A percentile compares a stretch with the other conserved stretches of the same genome.
These are phyloP conservation scores for Lachnellula subtilissima DNA, from an alignment of 2,329 filamentous ascomycete genomes.

Conservation along the genomic window DNA sequence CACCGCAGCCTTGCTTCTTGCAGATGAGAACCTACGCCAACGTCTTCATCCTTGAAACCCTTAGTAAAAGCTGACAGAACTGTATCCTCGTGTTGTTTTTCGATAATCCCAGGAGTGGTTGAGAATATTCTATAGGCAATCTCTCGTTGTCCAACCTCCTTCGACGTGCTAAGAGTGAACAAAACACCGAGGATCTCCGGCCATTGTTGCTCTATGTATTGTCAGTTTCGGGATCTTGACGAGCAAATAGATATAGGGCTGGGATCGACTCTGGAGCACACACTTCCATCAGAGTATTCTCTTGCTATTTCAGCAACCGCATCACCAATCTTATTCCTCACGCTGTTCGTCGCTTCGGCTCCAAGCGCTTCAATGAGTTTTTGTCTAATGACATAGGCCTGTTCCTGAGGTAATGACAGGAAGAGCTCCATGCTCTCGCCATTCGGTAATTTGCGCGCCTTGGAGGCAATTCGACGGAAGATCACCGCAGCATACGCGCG, in stretches of 20 bases:
- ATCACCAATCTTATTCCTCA: constrained; percentile 94
- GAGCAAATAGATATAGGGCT: neutral
- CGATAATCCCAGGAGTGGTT: constrained; percentile 90
- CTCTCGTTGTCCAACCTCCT: constrained; percentile 79
- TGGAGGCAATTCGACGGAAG: constrained; percentile 88
- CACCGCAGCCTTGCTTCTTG: neutral
- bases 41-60: constrained; percentile 85
- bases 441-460: constrained; percentile 71
- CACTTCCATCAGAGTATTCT: constrained; percentile 90
- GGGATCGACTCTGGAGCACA: constrained; percentile 31
- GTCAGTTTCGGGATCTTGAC: constrained; percentile 18
- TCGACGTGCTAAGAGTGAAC: constrained; percentile 85
- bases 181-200: constrained; percentile 80
- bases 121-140: constrained; percentile 93
- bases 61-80: constrained; percentile 83
- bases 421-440: constrained; percentile 79
- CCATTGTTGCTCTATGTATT: constrained; percentile 69
- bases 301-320: constrained; percentile 94
- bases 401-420: constrained; percentile 67
- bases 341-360: constrained; percentile 65
- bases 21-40: constrained; percentile 52
- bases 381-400: constrained; percentile 72
- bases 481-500: constrained; percentile 90
- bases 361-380: constrained; percentile 77
- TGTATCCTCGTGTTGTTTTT: constrained; percentile 90